Evolutionary conservation across 2,329 filamentous ascomycete species (phyloP), one percentile per base, ranked within the genome.

Genomic region (Penicillium sumatraense): DNA sequence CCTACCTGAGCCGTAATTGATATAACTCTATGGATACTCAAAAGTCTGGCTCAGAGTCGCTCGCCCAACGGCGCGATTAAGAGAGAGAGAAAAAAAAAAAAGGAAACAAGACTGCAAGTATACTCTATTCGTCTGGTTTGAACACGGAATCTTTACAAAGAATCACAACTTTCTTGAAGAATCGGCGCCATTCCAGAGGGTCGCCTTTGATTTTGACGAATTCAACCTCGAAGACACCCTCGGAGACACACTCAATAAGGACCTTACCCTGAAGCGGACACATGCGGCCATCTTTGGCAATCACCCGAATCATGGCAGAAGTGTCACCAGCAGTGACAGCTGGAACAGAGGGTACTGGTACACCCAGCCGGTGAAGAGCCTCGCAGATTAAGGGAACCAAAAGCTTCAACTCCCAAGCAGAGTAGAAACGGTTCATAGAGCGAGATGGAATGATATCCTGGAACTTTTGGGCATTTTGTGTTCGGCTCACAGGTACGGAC

Each of bases 141-240:
- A 86, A 90, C 41, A 98, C 88, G 8, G 86, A 91, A 70, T 96
- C 91, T 69, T 90, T 90, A 76, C 93, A 96, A 57, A 93, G 80
- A 60, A 96, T 81, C 26, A 90, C 90, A n/a, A 97, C 85, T 74
- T 91, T 93, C 78, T 99, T 99, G 81, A 99, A 99, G 72, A 99
- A 91, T 29, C 95, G 82, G 57, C 95, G 85, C 95, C 96, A 99
- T 78, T 98, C 93, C 47, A 99, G 77, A 5, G 95, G 95, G 78
- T 99, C 95, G 5, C 95, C 95, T 78, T 96, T 97, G 51, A 90
- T 83, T 78, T 99, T 99, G 62, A 96, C 85, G 71, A 99, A 98
- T 49, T 91, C 84, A 24, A 97, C 90, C 72, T 97, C 93, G 21
- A 93, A 82, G 27, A 93, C 75, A 57, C 89, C 88, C 16, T 77